These are phyloP conservation scores for Aureobasidium sp. DNA, from an alignment of 2,329 filamentous ascomycete genomes.

Conservation along the genomic window DNA sequence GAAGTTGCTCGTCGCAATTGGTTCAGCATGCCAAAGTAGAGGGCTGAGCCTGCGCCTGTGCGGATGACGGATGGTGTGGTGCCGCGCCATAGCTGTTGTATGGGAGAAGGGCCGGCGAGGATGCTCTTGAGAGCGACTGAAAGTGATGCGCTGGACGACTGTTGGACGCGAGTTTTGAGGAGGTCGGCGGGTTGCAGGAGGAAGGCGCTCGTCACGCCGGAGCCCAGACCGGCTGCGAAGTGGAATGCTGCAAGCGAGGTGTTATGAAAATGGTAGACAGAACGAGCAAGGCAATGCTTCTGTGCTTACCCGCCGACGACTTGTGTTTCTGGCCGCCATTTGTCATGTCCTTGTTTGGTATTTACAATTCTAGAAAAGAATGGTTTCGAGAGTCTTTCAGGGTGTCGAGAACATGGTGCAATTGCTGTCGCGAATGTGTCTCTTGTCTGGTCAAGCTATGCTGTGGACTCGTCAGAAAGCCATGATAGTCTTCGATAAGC, in stretches of 20 bases:
- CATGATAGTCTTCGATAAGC: not conserved
- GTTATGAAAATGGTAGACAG: not conserved
- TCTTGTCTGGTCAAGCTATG: not conserved
- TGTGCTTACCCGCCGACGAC: conserved; percentile 17
- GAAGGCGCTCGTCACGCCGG: conserved; percentile 79
- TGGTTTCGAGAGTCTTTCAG: not conserved
- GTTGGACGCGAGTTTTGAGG: conserved; percentile 92
- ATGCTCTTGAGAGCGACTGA: conserved; percentile 62
- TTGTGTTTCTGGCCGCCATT: conserved; percentile 19
- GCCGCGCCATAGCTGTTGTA: conserved; percentile 81
- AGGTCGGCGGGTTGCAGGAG: conserved; percentile 93
- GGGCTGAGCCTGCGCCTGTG: conserved; percentile 83
- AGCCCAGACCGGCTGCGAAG: conserved; percentile 80
- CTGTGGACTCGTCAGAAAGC: conserved; percentile 9
- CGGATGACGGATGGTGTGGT: conserved; percentile 88
- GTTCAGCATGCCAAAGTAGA: conserved; percentile 91
- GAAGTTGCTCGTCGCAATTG: conserved; percentile 35
- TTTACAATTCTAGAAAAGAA: not conserved
- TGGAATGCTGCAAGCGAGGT: conserved; percentile 58
- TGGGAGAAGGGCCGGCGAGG: conserved; percentile 56
- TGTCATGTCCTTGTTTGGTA: conserved; percentile 17
- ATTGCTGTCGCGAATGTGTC: not conserved
- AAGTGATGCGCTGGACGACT: conserved; percentile 64
- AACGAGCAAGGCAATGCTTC: not conserved
- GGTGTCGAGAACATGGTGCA: conserved; percentile 7